phyloP scores from a whole-genome alignment of 345 rosid species.

The Arabidopsis arenosa region DNA sequence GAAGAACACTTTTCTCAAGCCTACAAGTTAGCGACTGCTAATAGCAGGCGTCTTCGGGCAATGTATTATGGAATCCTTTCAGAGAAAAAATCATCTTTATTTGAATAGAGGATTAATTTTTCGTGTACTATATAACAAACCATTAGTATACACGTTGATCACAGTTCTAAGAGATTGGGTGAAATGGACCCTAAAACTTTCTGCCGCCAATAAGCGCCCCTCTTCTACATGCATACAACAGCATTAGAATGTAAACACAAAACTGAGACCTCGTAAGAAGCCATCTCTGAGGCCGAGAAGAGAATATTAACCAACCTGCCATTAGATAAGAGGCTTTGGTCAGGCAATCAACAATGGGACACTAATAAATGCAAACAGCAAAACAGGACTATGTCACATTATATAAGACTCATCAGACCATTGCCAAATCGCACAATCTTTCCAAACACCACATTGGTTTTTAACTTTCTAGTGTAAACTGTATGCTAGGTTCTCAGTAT shows the following conservation, averaged over 20 bases:
- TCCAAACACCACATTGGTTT: slow-evolving; percentile 15
- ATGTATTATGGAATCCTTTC: slow-evolving; percentile 22
- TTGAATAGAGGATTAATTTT: slow-evolving; percentile 13
- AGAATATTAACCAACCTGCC: slow-evolving; percentile 49
- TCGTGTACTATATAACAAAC: slow-evolving; percentile 34
- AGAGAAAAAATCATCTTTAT: slow-evolving; percentile 13
- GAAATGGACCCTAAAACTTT: slow-evolving; percentile 45
- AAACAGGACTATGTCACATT: slow-evolving; percentile 16
- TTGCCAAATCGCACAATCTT: background rate
- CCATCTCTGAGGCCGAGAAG: slow-evolving; percentile 35
- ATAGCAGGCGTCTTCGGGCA: slow-evolving; percentile 4
- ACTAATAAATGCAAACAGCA: slow-evolving; percentile 5
- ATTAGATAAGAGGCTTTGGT: slow-evolving; percentile 27
- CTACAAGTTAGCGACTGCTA: slow-evolving; percentile 28
- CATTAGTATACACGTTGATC: slow-evolving; percentile 39
- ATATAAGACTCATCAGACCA: slow-evolving; percentile 14
- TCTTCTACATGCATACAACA: slow-evolving; percentile 53
- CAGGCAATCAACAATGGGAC: slow-evolving; percentile 26
- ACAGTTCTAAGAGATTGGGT: slow-evolving; percentile 38
- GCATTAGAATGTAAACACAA: slow-evolving; percentile 34
- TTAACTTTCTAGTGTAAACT: slow-evolving; percentile 3
- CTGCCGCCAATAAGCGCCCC: slow-evolving; percentile 52
- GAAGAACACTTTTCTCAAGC: background rate
- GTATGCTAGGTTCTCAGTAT: slow-evolving; percentile 4
- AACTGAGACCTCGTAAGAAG: slow-evolving; percentile 42